phyloP scores from a whole-genome alignment of 176 grass and related monocot genomes.

The Leersia perrieri region DNA sequence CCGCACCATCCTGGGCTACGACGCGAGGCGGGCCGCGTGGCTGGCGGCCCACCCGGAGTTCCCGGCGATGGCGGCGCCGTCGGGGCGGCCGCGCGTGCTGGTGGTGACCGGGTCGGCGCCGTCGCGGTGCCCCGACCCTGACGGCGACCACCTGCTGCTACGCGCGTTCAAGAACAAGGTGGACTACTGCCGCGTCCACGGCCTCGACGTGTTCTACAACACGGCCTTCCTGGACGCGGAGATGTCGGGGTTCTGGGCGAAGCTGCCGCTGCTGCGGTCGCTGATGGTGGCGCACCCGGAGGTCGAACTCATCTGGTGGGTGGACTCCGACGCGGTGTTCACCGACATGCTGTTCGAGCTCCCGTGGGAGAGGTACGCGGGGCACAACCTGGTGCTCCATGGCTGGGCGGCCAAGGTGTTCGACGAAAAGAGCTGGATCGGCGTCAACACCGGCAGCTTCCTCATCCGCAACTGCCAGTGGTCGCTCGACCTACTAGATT shows the following conservation, averaged over 20 bases:
- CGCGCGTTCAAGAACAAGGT: slow-evolving; percentile 89
- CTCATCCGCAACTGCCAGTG: slow-evolving; percentile 94
- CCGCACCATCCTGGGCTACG: slow-evolving; percentile 66
- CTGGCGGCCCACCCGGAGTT: slow-evolving; percentile 57
- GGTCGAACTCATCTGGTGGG: slow-evolving; percentile 92
- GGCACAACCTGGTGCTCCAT: slow-evolving; percentile 80
- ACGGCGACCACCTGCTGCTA: slow-evolving; percentile 77
- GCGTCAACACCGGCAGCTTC: slow-evolving; percentile 85
- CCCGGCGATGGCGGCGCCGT: not conserved
- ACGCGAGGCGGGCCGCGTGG: slow-evolving; percentile 64
- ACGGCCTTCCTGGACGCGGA: slow-evolving; percentile 81
- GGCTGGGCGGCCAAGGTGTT: slow-evolving; percentile 75
- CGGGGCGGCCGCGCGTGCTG: slow-evolving; percentile 66
- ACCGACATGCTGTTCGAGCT: slow-evolving; percentile 88
- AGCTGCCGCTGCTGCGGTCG: slow-evolving; percentile 86
- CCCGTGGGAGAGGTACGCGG: slow-evolving; percentile 58
- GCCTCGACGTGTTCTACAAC: slow-evolving; percentile 88
- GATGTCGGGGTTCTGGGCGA: slow-evolving; percentile 87
- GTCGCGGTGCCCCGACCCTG: slow-evolving; percentile 56
- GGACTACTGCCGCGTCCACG: slow-evolving; percentile 88
- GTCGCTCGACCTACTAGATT: slow-evolving; percentile 81
- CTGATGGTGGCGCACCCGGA: slow-evolving; percentile 88
- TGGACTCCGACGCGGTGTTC: slow-evolving; percentile 87
- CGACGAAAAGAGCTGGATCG: slow-evolving; percentile 75
- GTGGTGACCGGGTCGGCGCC: slow-evolving; percentile 79